A percentile compares a stretch with the other conserved stretches of the same genome.
Conservation (phyloP, 164 flowering plant genomes). For the Aristolochia fimbriata region DNA sequence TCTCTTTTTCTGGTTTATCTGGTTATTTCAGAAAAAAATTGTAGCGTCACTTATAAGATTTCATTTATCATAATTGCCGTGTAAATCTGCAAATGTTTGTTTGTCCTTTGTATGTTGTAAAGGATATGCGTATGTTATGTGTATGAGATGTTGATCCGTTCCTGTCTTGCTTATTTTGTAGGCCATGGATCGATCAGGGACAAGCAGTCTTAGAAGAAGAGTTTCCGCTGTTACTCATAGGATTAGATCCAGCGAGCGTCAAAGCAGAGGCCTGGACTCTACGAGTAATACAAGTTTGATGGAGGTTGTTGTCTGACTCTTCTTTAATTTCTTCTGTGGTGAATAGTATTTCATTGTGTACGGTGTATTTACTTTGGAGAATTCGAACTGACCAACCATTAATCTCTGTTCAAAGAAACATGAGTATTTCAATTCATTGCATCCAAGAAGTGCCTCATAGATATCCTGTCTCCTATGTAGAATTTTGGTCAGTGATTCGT, state of each 20-base stretch:
- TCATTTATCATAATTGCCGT: neutral
- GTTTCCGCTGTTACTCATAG: conserved; percentile 37
- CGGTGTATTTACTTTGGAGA: neutral
- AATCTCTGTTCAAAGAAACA: no score
- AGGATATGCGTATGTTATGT: neutral
- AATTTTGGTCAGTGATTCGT: no score
- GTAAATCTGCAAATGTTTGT: neutral
- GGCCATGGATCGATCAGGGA: conserved; percentile 68
- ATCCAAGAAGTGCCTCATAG: neutral
- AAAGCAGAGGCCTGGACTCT: conserved; percentile 36
- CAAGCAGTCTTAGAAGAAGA: conserved; percentile 45
- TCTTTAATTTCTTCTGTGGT: neutral
- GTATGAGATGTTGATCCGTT: neutral
- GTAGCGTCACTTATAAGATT: no score
- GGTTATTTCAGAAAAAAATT: no score
- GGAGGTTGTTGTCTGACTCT: conserved; percentile 46
- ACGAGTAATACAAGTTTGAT: conserved; percentile 55
- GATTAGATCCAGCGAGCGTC: conserved; percentile 25
- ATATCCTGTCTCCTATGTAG: neutral
- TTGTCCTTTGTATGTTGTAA: neutral
- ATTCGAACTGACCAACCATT: no score
- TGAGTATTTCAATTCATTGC: no score
- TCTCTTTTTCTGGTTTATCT: conserved; percentile 1
- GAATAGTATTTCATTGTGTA: neutral
- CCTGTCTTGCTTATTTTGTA: conserved; percentile 11